Conservation (phyloP, 805 yeast genomes). For the Tetrapisispora nanseiensis region DNA sequence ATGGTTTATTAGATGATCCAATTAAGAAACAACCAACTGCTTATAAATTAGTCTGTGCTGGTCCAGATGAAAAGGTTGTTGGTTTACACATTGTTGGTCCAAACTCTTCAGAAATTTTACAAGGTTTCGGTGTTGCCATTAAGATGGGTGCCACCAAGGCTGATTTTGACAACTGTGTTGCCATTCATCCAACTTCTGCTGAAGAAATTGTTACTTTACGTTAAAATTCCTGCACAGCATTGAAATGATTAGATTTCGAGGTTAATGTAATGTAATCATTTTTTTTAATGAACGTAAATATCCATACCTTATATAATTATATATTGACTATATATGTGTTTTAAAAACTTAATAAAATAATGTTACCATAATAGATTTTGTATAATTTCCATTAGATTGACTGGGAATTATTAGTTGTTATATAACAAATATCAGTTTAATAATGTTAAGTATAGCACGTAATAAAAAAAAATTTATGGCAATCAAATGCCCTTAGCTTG, state of each 20-base stretch:
- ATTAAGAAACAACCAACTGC: constrained; percentile 65
- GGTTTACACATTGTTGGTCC: constrained; percentile 95
- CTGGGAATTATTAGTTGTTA: too few species aligned
- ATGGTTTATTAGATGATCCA: constrained; percentile 60
- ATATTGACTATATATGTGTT: constrained; percentile 1
- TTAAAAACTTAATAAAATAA: neutral
- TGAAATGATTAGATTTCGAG: neutral
- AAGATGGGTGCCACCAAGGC: constrained; percentile 98
- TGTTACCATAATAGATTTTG: neutral
- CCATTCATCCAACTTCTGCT: constrained; percentile 97
- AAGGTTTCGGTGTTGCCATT: constrained; percentile 96
- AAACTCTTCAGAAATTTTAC: constrained; percentile 80
- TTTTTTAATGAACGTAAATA: neutral
- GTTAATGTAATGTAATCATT: neutral
- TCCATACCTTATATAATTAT: neutral
- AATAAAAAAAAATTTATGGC: too few species aligned
- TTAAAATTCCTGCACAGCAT: too few species aligned
- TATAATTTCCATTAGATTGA: too few species aligned
- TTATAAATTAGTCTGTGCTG: constrained; percentile 72
- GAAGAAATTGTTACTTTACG: constrained; percentile 83
- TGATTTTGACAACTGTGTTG: constrained; percentile 92
- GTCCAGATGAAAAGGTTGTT: constrained; percentile 83
- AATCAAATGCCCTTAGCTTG: too few species aligned
- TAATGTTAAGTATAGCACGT: too few species aligned
- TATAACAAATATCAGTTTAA: too few species aligned